These are phyloP conservation scores for Lyophyllum atratum DNA, from an alignment of 768 basidiomycete genomes.

Conservation along the genomic window DNA sequence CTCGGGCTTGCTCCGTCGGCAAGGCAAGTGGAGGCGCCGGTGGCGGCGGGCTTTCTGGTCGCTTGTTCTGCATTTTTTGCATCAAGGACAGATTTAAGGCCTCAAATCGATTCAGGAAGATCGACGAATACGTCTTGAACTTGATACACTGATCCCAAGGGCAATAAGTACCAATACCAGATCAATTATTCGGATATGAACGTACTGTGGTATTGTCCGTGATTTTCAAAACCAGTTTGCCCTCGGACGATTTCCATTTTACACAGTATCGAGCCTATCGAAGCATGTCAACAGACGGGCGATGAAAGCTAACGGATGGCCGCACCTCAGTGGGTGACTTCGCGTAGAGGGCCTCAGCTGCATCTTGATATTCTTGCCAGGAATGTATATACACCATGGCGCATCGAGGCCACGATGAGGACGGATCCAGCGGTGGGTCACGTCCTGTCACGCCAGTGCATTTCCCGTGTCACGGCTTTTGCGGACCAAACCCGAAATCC, in stretches of 20 bases:
- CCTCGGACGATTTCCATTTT: conserved; percentile 87
- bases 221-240: conserved; percentile 89
- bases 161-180: background rate
- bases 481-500: conserved; percentile 21
- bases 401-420: conserved; percentile 38
- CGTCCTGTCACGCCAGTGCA: conserved; percentile 17
- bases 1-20: conserved; percentile 24
- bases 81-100: conserved; percentile 84
- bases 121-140: conserved; percentile 93
- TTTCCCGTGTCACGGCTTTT: conserved; percentile 8
- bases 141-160: conserved; percentile 74
- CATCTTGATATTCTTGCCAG: conserved; percentile 91
- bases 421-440: conserved; percentile 21
- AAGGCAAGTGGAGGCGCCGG: conserved; percentile 20
- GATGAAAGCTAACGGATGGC: conserved; percentile 6
- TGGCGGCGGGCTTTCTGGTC: conserved; percentile 33
- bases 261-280: conserved; percentile 84
- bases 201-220: conserved; percentile 88
- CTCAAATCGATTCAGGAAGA: conserved; percentile 97
- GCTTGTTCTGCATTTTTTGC: conserved; percentile 81
- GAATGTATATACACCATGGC: conserved; percentile 87
- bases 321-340: conserved; percentile 78
- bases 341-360: conserved; percentile 82
- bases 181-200: conserved; percentile 14
- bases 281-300: conserved; percentile 4